Evolutionary conservation across 345 rosid genomes (phyloP).

Genomic region (Aquilaria sinensis): DNA sequence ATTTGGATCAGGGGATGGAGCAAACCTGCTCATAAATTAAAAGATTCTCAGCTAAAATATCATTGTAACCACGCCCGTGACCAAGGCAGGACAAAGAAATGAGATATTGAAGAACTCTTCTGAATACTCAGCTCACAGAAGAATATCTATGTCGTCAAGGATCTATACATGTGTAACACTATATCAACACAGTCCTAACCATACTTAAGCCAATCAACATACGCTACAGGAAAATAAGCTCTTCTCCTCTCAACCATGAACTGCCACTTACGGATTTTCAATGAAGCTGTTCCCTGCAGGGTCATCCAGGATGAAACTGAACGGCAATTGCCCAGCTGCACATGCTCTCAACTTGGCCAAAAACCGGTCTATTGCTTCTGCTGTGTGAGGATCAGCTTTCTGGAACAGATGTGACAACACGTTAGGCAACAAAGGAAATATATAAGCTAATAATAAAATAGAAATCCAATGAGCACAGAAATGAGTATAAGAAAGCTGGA

Average conservation of each 20-base stretch:
- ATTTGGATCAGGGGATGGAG: conserved; percentile 81
- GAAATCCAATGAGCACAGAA: too few relatives aligned
- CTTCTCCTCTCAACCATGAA: not conserved
- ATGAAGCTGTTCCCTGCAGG: conserved; percentile 95
- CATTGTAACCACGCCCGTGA: not conserved
- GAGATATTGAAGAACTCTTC: too few relatives aligned
- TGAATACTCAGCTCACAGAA: too few relatives aligned
- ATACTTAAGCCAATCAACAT: too few relatives aligned
- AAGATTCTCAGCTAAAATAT: not conserved
- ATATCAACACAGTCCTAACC: too few relatives aligned
- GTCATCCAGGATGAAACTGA: conserved; percentile 83
- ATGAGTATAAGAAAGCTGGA: too few relatives aligned
- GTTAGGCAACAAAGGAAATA: not conserved
- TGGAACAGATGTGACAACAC: conserved; percentile 18
- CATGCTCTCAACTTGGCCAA: conserved; percentile 74
- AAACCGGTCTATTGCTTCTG: conserved; percentile 85
- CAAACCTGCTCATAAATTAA: conserved; percentile 38
- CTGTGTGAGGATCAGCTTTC: conserved; percentile 86
- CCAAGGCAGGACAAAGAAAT: too few relatives aligned
- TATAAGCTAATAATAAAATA: too few relatives aligned
- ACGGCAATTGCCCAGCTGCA: conserved; percentile 54
- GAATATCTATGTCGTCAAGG: too few relatives aligned
- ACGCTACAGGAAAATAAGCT: too few relatives aligned
- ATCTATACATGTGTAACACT: too few relatives aligned
- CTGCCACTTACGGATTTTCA: conserved; percentile 76